phyloP scores from a whole-genome alignment of 805 yeast species.

The Candida ulmi region DNA sequence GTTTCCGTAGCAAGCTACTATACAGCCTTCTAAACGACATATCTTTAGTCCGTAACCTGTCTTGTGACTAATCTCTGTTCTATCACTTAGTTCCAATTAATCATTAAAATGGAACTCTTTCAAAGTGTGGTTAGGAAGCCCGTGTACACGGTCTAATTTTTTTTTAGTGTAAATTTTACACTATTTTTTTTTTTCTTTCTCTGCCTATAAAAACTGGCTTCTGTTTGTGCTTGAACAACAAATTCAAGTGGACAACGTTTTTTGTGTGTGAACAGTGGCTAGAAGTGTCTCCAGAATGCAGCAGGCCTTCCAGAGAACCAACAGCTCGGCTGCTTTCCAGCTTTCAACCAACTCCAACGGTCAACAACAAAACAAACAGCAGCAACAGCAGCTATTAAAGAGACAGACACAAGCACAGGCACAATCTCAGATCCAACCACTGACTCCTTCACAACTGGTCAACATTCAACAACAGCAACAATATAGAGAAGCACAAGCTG shows the following conservation, averaged over 20 bases:
- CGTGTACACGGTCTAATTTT: no score
- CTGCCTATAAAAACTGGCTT: no score
- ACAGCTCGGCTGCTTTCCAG: not conserved
- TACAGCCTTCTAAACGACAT: not conserved
- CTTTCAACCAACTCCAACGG: not conserved
- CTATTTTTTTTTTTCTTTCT: no score
- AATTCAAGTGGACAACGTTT: no score
- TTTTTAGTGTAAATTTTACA: no score
- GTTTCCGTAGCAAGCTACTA: constrained; percentile 8
- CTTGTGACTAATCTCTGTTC: no score
- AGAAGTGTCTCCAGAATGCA: not conserved
- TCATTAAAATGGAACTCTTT: no score
- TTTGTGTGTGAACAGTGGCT: not conserved
- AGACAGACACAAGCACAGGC: constrained; percentile 4
- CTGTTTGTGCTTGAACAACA: no score
- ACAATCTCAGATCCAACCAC: constrained; percentile 4
- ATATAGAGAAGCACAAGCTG: constrained; percentile 23
- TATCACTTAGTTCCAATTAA: no score
- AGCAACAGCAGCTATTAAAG: constrained; percentile 6
- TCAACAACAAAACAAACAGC: constrained; percentile 8
- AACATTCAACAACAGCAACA: constrained; percentile 13
- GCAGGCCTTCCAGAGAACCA: not conserved
- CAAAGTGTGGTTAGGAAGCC: no score
- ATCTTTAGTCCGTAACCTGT: no score
- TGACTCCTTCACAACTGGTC: constrained; percentile 10